Base-by-base conservation (phyloP, 495 filamentous ascomycete species). In the Xylaria curta region DNA sequence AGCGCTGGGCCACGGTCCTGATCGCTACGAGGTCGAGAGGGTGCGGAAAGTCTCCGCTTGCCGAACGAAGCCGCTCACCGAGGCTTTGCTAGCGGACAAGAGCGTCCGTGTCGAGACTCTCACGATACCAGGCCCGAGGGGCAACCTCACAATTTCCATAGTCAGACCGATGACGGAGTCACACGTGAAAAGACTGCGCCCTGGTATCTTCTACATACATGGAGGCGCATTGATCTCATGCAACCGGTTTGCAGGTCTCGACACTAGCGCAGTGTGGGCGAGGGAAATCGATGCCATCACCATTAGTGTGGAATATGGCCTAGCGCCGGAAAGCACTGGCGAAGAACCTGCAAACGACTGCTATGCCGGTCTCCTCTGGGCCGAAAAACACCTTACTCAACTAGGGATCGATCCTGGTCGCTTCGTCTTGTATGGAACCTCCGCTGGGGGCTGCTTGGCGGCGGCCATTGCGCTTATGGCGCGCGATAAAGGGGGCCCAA, bases 261-360 rank as follows among this genome's bases (percentile, higher is more conserved):
- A 79, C 68, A 79, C 77, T 26, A 78, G 76, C 33, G 70, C 76
- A 10, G 62, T 76, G 17, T 79, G 77, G 77, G 77, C 77, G 64
- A 76, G 68, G 71, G 77, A 79, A 33, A 71, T 78, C 38, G 70
- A 75, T 28, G 77, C 76, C 67, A 76, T 78, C 69, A 75, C 75
- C 59, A 73, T 79, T 17, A 79, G 77, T 68, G 73, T 82, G 31
- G 80, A 82, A 72, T 81, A 81, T 64, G 78, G 80, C 46, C 75
- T 77, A 67, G 78, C 80, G 53, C 80, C 79, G 10, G 80, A 82
- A 53, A 76, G 70, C 49, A 75, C 70, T 4, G 73, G 74, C 33
- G 78, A 79, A 26, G 72, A 75, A 44, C 78, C 75, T 4, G 74
- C 66, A 13, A 74, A 76, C 62, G 77, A 79, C 67, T 79, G 77